Evolutionary conservation across 148 eudicot genomes (phyloP), one percentile per base, ranked within the genome.

Genomic region (Cornus florida): DNA sequence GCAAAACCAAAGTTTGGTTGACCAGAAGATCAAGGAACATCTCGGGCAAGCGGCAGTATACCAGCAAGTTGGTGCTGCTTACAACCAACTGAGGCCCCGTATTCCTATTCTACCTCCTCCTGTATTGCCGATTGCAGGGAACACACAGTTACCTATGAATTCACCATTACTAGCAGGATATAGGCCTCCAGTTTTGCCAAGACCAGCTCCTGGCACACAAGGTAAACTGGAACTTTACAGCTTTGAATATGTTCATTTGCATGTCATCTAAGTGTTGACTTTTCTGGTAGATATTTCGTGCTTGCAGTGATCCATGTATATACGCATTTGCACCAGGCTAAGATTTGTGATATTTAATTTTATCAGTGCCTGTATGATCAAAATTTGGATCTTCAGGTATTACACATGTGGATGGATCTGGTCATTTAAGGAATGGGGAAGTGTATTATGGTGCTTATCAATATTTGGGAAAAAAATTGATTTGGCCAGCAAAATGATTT

Each of bases 11-110:
- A 90, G 89, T 88, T 82, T 96, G 84, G 87, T 96, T 38, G 98
- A 96, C 77, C 98, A 92, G 81, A 91, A 87, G 88, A 88, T 96
- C 72, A 96, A 92, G 88, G 98, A 93, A 77, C 98, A 96, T 85
- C 92, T 93, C 33, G 97, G 97, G 67, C 93, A 90, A 82, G 76
- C 93, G 56, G 82, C 84, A 12, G 90, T 85, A n/a, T 89, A 67
- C 82, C 90, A 86, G 77, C 91, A 89, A 82, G 88, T 90, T 28
- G 96, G 95, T 77, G 88, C 88, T 74, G 82, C 87, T 33, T 96
- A 83, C 85, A 89, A 80, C 81, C 75, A 60, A 31, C 64, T 78
- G 82, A 88, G 89, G 76, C 91, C 84, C 76, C 86, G 91, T 46
- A 83, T 94, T 38, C 93, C 97, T 59, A 67, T 88, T 79, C 82